Conservation (phyloP, 495 filamentous ascomycete species). For the Aspergillus sparsus region DNA sequence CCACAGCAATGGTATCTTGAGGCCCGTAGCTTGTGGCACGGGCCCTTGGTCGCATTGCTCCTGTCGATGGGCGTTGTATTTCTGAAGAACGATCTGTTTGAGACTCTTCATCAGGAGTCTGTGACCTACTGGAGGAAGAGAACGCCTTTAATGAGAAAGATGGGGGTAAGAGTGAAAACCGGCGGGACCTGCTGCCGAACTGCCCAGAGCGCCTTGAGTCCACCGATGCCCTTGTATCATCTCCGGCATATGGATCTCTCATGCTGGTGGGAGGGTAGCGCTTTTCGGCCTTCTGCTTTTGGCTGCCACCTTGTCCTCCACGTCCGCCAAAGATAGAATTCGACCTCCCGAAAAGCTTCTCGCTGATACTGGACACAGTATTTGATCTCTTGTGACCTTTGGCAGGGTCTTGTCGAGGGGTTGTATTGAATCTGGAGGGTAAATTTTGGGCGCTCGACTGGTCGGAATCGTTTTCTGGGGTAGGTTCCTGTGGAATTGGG, state of each 20-base stretch:
- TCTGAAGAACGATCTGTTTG: slow-evolving; percentile 33
- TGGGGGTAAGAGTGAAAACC: slow-evolving; percentile 75
- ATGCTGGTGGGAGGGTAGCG: slow-evolving; percentile 78
- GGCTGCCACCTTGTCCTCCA: slow-evolving; percentile 41
- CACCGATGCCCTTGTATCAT: slow-evolving; percentile 69
- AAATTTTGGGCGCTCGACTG: slow-evolving; percentile 60
- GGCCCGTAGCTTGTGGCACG: slow-evolving; percentile 42
- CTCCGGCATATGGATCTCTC: slow-evolving; percentile 58
- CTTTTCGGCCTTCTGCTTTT: slow-evolving; percentile 43
- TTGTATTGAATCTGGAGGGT: slow-evolving; percentile 46
- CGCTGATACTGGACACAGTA: slow-evolving; percentile 78
- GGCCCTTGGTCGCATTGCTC: slow-evolving; percentile 28
- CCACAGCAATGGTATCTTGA: slow-evolving; percentile 37
- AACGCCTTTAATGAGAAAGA: slow-evolving; percentile 68
- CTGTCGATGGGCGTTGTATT: slow-evolving; percentile 40
- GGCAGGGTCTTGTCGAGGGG: slow-evolving; percentile 46
- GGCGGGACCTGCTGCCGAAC: slow-evolving; percentile 70
- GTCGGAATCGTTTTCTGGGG: slow-evolving; percentile 46
- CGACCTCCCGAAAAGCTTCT: slow-evolving; percentile 77
- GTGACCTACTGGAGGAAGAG: slow-evolving; percentile 43
- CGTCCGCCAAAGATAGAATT: slow-evolving; percentile 72
- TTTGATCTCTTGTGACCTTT: slow-evolving; percentile 90
- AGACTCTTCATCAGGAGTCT: slow-evolving; percentile 42
- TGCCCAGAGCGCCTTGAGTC: slow-evolving; percentile 81
- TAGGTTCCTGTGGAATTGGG: slow-evolving; percentile 59